Evolutionary conservation across 306 rosid genomes (phyloP), one percentile per base, ranked within the genome.

Genomic region (Acacia melanoxylon): DNA sequence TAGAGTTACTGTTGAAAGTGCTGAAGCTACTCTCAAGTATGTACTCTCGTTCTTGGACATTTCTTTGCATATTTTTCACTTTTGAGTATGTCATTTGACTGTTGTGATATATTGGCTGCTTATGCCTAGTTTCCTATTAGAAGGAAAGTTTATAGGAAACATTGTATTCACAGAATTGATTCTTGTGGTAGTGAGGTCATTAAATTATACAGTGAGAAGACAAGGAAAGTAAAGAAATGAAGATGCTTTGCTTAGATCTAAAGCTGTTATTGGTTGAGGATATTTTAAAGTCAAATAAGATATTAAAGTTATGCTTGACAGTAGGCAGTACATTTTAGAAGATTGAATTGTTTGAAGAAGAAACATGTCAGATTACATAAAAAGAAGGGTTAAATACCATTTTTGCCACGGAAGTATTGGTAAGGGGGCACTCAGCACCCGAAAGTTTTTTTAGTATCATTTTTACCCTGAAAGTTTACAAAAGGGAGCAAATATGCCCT

Each of bases 1-100:
- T 75, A 85, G 82, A 83, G 89, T 88, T 78, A 88, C 91, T n/a
- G 20, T 88, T 75, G 91, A 88, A 85, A 88, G 91, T 88, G 89
- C 89, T 27, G 89, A 88, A 85, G 91, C 91, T 62, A 85, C 91
- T 44, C 89, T 85, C 56, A 88, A 85, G 91, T 88, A 83, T 75
- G 82, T 62, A 14, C 17, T 82, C 61, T 71, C 37, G 17, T 75
- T 81, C 42, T 45, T 42, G 15, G 31, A 49, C 51, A 29, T 74
- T 58, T 74, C 41, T 75, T 78, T 52, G 75, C 65, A 16, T 52
- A 35, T 78, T n/a, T 37, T 71, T 76, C 19, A 27, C 72, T 71
- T 20, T 54, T 63, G 51, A 54, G 71, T 19, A 8, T 63, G 31
- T 48, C 31, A 70, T 84, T 87, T 44, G 35, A 6, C 22, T 46